These are phyloP conservation scores for Hypoxylon sp. DNA, from an alignment of 2,329 filamentous ascomycete species.

Conservation along the genomic window DNA sequence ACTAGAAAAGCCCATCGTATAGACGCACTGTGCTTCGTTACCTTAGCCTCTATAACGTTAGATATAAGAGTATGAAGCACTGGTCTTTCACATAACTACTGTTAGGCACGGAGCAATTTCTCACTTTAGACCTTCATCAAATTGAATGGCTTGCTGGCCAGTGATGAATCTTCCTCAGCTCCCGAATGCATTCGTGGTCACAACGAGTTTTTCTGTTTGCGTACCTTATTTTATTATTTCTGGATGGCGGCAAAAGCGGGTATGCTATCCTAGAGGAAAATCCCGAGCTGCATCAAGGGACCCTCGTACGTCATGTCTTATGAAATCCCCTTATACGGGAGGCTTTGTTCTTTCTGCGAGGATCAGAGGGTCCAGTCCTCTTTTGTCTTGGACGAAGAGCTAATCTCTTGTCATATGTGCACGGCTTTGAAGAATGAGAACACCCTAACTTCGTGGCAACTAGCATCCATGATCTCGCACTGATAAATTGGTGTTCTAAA, in stretches of 20 bases:
- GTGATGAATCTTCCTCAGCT: background rate
- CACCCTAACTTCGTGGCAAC: constrained; percentile 15
- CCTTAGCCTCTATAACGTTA: too few species aligned
- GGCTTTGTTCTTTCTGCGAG: constrained; percentile 11
- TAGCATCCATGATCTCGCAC: background rate
- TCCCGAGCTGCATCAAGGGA: constrained; percentile 22
- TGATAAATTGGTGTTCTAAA: constrained; percentile 16
- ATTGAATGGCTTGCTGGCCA: background rate
- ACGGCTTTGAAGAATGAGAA: background rate
- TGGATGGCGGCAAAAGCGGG: constrained; percentile 32
- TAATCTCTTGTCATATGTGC: background rate
- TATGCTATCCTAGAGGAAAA: constrained; percentile 22
- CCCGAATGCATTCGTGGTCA: background rate
- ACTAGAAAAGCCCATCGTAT: background rate
- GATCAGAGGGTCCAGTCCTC: background rate
- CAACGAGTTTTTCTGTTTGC: background rate
- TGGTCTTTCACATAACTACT: too few species aligned
- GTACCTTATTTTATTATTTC: background rate
- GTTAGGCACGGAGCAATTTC: background rate
- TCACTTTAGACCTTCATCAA: background rate
- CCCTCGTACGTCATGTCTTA: constrained; percentile 40
- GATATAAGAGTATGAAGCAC: too few species aligned
- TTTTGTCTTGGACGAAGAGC: background rate
- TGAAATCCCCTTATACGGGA: background rate
- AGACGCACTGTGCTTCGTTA: too few species aligned